These are phyloP conservation scores for Aegilops longissima DNA, from an alignment of 176 grass and related monocot genomes.

Conservation along the genomic window DNA sequence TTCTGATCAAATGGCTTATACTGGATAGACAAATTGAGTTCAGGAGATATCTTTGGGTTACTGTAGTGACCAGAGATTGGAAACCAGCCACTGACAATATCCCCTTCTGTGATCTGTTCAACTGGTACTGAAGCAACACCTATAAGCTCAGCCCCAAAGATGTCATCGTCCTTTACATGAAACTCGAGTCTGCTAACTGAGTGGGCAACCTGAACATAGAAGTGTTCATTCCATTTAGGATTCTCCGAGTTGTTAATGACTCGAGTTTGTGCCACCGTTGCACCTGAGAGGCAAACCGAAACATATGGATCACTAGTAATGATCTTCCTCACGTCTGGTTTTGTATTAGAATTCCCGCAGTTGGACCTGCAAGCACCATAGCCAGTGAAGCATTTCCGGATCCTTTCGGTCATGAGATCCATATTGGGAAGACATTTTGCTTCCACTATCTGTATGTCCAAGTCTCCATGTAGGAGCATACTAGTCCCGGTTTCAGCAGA, in stretches of 20 bases:
- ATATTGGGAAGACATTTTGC: conserved; percentile 90
- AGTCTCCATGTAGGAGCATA: conserved; percentile 72
- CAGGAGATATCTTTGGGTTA: conserved; percentile 58
- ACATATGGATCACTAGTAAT: conserved; percentile 98
- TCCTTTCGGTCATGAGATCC: conserved; percentile 84
- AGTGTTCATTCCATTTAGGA: conserved; percentile 96
- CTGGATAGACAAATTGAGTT: conserved; percentile 68
- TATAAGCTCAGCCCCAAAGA: conserved; percentile 91
- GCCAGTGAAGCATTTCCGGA: conserved; percentile 73
- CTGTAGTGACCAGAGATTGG: conserved; percentile 49
- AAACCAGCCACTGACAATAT: conserved; percentile 68
- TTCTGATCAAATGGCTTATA: conserved; percentile 68
- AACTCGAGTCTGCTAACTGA: conserved; percentile 72
- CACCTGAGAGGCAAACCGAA: conserved; percentile 78
- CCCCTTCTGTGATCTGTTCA: conserved; percentile 58
- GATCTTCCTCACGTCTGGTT: conserved; percentile 64
- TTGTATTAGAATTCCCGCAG: conserved; percentile 36
- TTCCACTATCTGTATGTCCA: conserved; percentile 92
- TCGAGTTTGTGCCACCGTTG: conserved; percentile 86
- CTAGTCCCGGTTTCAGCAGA: conserved; percentile 30
- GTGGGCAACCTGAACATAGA: conserved; percentile 86
- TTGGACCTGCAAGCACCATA: conserved; percentile 55
- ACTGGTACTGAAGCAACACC: conserved; percentile 75
- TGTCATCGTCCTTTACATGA: conserved; percentile 88
- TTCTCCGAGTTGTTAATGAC: conserved; percentile 86